Evolutionary conservation across 208 protist genomes (phyloP), one percentile per base, ranked within the genome.

Genomic region (Lotmaria passim): DNA sequence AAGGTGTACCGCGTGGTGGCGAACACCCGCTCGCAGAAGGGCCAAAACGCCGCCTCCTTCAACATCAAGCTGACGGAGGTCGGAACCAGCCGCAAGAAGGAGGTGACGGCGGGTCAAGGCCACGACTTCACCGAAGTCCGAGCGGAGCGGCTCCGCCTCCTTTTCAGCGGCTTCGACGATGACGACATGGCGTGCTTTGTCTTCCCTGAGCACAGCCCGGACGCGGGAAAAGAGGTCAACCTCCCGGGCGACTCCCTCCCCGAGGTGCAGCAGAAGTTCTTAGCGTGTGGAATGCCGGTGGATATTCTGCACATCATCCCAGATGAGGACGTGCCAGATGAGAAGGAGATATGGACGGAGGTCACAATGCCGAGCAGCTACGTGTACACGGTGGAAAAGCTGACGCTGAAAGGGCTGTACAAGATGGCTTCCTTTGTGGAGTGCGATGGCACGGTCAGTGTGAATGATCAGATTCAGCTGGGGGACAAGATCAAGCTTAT

Each of bases 81-180:
- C 7, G 89, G 91, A 33, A 87, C 85, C 0, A 78, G 76, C 7
- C 75, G 86, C 0, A 91, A 86, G 70, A 96, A 96, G 78, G 87
- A 93, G 61, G 87, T 96, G 38, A 94, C 86, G 24, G 86, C 87
- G 14, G 85, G 82, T 2, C 89, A 93, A 66, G 91, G 91, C 19
- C 86, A 93, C 63, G 91, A 96, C 69, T 93, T 96, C 68, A 50
- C 83, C 17, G 89, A 96, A 68, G 83, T 91, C 34, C 87, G 86
- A 7, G 79, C 87, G 17, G 83, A 93, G 69, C 86, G 91, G 5
- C 81, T 96, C 31, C 85, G 87, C 10, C 73, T 96, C 23, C 80
- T 94, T 6, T 96, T 96, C 59, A 94, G 87, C 76, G 91, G 91
- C 60, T 96, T 96, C 72, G 91, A 96, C 68, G 91, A 96, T 64